Conservation (phyloP, 108 stramenopile genomes). For the Heterococcus sp. region DNA sequence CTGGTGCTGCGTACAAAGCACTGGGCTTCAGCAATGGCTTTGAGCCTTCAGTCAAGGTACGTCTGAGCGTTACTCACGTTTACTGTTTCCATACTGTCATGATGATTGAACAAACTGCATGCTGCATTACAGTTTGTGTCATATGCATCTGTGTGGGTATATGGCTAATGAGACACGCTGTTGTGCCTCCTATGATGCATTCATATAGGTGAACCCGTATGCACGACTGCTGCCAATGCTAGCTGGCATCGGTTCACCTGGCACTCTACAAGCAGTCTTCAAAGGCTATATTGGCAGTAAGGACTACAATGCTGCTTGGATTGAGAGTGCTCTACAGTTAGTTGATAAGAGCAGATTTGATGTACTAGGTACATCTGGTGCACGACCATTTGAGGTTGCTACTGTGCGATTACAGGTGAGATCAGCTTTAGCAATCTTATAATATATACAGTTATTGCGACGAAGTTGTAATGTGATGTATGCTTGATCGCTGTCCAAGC, state of each 20-base stretch:
- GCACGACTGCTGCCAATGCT: constrained; percentile 41
- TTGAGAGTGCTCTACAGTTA: constrained; percentile 19
- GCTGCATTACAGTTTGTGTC: too few species aligned
- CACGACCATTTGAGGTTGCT: constrained; percentile 43
- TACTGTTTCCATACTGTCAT: too few species aligned
- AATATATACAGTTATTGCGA: too few species aligned
- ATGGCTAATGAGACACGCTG: too few species aligned
- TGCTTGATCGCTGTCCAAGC: too few species aligned
- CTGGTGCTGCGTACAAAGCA: constrained; percentile 19
- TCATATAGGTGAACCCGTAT: constrained; percentile 45
- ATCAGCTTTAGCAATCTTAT: too few species aligned
- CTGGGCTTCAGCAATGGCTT: constrained; percentile 43
- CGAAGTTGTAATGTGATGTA: too few species aligned
- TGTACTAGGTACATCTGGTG: constrained; percentile 33
- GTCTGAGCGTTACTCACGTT: too few species aligned
- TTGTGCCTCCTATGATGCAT: too few species aligned
- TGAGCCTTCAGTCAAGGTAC: constrained; percentile 5
- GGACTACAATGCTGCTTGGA: constrained; percentile 31
- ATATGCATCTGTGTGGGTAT: too few species aligned
- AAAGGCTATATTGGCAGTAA: constrained; percentile 32
- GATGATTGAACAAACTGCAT: too few species aligned
- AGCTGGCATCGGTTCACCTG: constrained; percentile 48
- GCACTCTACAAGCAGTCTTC: constrained; percentile 46
- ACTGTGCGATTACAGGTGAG: constrained; percentile 24
- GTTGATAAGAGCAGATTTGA: constrained; percentile 40